Evolutionary conservation across 345 rosid genomes (phyloP).

Genomic region (Ricinus communis): DNA sequence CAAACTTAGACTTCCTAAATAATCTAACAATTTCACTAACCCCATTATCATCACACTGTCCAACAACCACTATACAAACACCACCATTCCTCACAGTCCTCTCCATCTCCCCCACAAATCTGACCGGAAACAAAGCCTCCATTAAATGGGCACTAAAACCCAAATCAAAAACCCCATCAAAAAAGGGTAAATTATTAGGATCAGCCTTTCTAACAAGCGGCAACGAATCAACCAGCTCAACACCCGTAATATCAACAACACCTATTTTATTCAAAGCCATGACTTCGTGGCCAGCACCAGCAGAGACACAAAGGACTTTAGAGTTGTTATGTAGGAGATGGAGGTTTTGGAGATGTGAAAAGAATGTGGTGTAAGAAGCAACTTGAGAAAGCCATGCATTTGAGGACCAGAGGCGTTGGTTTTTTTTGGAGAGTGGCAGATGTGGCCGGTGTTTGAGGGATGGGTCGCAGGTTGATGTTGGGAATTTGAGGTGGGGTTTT

Average conservation of each 20-base stretch:
- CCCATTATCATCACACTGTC: slow-evolving; percentile 43
- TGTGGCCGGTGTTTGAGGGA: slow-evolving; percentile 38
- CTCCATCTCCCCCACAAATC: slow-evolving; percentile 75
- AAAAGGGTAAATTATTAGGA: slow-evolving; percentile 77
- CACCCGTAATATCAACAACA: slow-evolving; percentile 61
- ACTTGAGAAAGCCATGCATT: slow-evolving; percentile 54
- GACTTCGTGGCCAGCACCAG: slow-evolving; percentile 88
- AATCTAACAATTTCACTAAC: slow-evolving; percentile 46
- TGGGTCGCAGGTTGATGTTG: slow-evolving; percentile 74
- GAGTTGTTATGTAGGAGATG: slow-evolving; percentile 60
- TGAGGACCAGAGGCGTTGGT: slow-evolving; percentile 75
- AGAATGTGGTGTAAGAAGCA: slow-evolving; percentile 50
- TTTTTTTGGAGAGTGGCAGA: slow-evolving; percentile 62
- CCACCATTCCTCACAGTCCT: slow-evolving; percentile 72
- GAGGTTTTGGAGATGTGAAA: slow-evolving; percentile 38
- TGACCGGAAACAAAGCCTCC: slow-evolving; percentile 64
- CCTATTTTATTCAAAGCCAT: slow-evolving; percentile 67
- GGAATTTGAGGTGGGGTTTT: slow-evolving; percentile 64
- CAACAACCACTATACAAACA: slow-evolving; percentile 53
- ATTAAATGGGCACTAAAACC: slow-evolving; percentile 55
- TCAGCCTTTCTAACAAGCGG: slow-evolving; percentile 74
- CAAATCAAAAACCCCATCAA: slow-evolving; percentile 66
- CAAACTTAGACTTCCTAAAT: slow-evolving; percentile 50
- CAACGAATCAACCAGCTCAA: slow-evolving; percentile 69
- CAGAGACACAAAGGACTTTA: slow-evolving; percentile 73